Base-by-base conservation (phyloP, 768 basidiomycete genomes). In the Tephrocybe rancida region DNA sequence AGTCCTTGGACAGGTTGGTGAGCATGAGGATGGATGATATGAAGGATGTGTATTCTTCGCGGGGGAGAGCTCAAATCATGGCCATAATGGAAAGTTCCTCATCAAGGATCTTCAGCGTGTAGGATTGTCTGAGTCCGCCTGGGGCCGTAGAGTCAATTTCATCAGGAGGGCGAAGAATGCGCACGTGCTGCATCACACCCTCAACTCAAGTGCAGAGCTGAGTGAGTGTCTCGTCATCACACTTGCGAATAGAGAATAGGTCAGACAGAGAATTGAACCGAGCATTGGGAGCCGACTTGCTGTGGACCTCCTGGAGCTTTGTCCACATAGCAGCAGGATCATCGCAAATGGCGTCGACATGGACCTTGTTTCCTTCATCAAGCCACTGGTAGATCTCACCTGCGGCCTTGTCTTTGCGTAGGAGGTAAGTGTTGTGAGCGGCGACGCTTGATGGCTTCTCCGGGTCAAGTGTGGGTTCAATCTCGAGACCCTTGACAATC, bases 51-150 rank as follows among this genome's bases (percentile, higher is more conserved):
- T 43, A 42, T 5, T 50, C 41, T 13, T 30, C 24, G 14, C 44
- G 4, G 9, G 49, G 49, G 11, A 50, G 49, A 6, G 39, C 49
- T 10, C 18, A 16, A 22, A 50, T 35, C 49, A 50, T 50, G 7
- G 49, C 49, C 41, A 50, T 50, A n/a, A 42, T 50, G 10, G 49
- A 19, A 1, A 50, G 38, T 34, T 50, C 27, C 5, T 50, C 27
- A 22, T 50, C 49, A 27, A 50, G 49, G 8, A n/a, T 44, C n/a
- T 50, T 19, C 1, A 50, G 39, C n/a, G 27, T 50, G 27, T 50
- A 50, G 10, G 13, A 6, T 6, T 30, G 13, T 18, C 39, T 18
- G 21, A 21, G 29, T 18, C 6, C 25, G 10, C 3, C 26, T 19
- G 11, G 3, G 11, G n/a, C 14, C 5, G 37, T 34, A n/a, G n/a